Base-by-base conservation (phyloP, 371 early-diverging fungal species). In the Saksenaea oblongispora region DNA sequence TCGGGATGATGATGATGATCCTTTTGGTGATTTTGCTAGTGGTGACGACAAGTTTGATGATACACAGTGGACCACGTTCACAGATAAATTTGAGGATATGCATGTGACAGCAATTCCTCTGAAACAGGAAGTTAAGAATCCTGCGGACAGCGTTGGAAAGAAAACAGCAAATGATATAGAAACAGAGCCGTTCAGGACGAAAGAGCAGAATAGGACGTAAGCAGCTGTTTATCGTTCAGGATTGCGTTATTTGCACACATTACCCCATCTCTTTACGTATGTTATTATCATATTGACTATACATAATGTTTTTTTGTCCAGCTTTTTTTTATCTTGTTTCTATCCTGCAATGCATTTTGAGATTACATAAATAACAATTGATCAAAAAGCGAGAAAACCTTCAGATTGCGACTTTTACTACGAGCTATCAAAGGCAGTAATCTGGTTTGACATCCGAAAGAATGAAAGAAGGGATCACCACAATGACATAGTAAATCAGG, bases 401-500 rank as follows among this genome's bases (percentile, higher is more conserved):
- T 7, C 31, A 2, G 4, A 31, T 31, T 31, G 31, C 7, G 31
- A n/a, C n/a, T 31, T 31, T 31, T 31, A 31, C 31, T 4, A 7
- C 31, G 31, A n/a, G n/a, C n/a, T n/a, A n/a, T n/a, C n/a, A n/a
- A n/a, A n/a, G n/a, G n/a, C n/a, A n/a, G n/a, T n/a, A n/a, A n/a
- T n/a, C n/a, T n/a, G n/a, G n/a, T n/a, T n/a, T n/a, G n/a, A n/a
- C n/a, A n/a, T n/a, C n/a, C n/a, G n/a, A n/a, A n/a, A n/a, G n/a
- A n/a, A n/a, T n/a, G n/a, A n/a, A n/a, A n/a, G n/a, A n/a, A n/a
- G n/a, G n/a, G n/a, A n/a, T n/a, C n/a, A n/a, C n/a, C n/a, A n/a
- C n/a, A n/a, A n/a, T n/a, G n/a, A n/a, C 74, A 66, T 83, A 93
- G 37, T 77, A 11, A 34, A 69, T 64, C 2, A 85, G 85, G 9